These are phyloP conservation scores for Diaporthe vaccinii DNA, from an alignment of 2,329 filamentous ascomycete species.

Conservation along the genomic window DNA sequence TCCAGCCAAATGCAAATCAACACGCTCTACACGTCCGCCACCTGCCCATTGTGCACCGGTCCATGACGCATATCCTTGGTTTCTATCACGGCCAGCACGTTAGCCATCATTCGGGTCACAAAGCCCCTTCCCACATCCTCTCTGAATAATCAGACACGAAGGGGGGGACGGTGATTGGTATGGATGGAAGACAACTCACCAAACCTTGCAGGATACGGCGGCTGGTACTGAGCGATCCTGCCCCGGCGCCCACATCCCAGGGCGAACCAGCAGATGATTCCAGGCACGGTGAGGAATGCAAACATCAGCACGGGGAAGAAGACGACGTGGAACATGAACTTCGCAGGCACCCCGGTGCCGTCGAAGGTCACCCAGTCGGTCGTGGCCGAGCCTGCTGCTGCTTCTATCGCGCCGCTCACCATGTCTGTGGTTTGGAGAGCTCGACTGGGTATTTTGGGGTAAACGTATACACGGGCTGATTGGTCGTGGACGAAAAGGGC, in stretches of 20 bases:
- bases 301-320: conserved; percentile 35
- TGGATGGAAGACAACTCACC: conserved; percentile 3
- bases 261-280: conserved; percentile 30
- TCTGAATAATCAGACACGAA: neutral
- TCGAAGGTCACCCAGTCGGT: conserved; percentile 39
- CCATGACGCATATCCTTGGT: conserved; percentile 7
- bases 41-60: conserved; percentile 4
- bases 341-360: conserved; percentile 24
- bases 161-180: too few relatives aligned
- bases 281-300: conserved; percentile 37
- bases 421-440: neutral
- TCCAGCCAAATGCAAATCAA: neutral
- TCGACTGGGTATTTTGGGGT: neutral
- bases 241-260: conserved; percentile 28
- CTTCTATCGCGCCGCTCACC: conserved; percentile 32
- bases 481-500: too few relatives aligned
- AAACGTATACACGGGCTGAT: neutral
- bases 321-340: conserved; percentile 28
- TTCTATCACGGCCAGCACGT: neutral
- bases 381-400: conserved; percentile 31
- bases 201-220: conserved; percentile 25
- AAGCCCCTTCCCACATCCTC: neutral
- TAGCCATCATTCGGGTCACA: neutral
- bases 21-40: conserved; percentile 1
- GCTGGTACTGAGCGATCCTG: conserved; percentile 32